phyloP scores from a whole-genome alignment of 2,329 filamentous ascomycete species.

The Ophioceras dolichostomum region DNA sequence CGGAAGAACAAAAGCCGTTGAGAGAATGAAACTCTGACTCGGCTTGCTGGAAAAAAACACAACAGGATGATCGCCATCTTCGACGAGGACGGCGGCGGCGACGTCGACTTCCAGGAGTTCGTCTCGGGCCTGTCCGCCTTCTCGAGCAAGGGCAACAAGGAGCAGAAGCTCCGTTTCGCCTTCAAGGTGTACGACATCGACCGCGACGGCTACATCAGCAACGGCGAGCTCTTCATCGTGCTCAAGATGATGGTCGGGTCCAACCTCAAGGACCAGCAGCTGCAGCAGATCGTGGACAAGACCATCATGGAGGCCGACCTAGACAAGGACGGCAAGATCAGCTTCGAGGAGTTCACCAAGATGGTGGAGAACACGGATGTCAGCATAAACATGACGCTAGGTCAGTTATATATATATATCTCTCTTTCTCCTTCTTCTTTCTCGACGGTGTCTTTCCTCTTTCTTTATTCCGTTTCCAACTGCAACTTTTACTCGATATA shows the following conservation, averaged over 20 bases:
- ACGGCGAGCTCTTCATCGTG: conserved; percentile 97
- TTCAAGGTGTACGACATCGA: conserved; percentile 99
- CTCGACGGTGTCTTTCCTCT: neutral
- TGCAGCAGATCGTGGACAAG: conserved; percentile 99
- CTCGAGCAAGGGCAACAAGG: conserved; percentile 96
- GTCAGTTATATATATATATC: conserved; percentile 34
- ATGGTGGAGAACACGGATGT: conserved; percentile 95
- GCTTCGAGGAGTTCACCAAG: conserved; percentile 96
- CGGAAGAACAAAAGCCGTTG: too few relatives aligned
- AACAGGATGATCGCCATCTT: conserved; percentile 96
- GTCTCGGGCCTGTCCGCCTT: conserved; percentile 91
- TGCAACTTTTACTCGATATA: too few relatives aligned
- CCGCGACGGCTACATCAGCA: conserved; percentile 95
- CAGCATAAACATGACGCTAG: conserved; percentile 63
- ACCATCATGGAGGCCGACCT: conserved; percentile 99
- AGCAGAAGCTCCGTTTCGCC: conserved; percentile 93
- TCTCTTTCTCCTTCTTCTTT: neutral
- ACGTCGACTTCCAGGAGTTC: conserved; percentile 98
- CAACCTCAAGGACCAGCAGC: conserved; percentile 96
- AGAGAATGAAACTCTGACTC: neutral
- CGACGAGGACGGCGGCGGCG: conserved; percentile 93
- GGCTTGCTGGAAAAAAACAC: too few relatives aligned
- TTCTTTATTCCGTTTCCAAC: conserved; percentile 6
- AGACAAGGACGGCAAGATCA: conserved; percentile 94
- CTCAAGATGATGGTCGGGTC: conserved; percentile 99